Percentiles rank a stretch among this genome's conserved stretches.
Evolutionary conservation across 495 filamentous ascomycete genomes (phyloP).

Genomic region (Penicillium egyptiacum): DNA sequence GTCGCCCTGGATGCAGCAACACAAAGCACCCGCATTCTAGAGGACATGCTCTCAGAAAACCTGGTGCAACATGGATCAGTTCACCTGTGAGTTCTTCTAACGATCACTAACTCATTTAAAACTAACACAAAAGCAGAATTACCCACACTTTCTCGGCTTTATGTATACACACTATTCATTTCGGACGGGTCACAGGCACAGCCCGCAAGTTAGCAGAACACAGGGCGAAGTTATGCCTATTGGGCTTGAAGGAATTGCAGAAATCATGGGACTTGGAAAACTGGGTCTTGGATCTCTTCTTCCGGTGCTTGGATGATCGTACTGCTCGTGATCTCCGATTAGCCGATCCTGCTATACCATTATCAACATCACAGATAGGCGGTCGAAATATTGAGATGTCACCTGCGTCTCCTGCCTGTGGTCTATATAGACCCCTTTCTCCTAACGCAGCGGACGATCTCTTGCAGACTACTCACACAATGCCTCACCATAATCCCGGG

Average conservation of each 20-base stretch:
- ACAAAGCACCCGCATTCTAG: conserved; percentile 43
- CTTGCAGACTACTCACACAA: not conserved
- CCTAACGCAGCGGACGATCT: not conserved
- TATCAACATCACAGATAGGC: conserved; percentile 2
- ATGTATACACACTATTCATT: conserved; percentile 50
- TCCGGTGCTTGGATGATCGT: conserved; percentile 45
- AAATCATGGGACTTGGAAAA: conserved; percentile 51
- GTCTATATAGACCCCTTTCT: not conserved
- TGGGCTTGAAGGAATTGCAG: conserved; percentile 48
- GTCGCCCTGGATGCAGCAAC: conserved; percentile 46
- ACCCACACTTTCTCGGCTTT: conserved; percentile 49
- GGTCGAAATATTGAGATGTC: conserved; percentile 1
- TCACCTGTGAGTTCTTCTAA: conserved; percentile 37
- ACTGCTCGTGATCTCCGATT: conserved; percentile 43
- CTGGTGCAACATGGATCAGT: conserved; percentile 45
- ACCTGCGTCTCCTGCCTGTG: not conserved
- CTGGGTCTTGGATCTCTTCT: conserved; percentile 48
- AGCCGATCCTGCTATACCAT: conserved; percentile 15
- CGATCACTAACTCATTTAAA: too few relatives aligned
- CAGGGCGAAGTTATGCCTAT: conserved; percentile 46
- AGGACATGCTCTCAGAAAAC: conserved; percentile 49
- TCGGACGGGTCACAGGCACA: conserved; percentile 38
- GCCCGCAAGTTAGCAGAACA: conserved; percentile 47
- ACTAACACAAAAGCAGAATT: conserved; percentile 30
- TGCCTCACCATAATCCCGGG: not conserved